Base-by-base conservation (phyloP, 768 basidiomycete species). In the Strobilomyces echinocephalus region DNA sequence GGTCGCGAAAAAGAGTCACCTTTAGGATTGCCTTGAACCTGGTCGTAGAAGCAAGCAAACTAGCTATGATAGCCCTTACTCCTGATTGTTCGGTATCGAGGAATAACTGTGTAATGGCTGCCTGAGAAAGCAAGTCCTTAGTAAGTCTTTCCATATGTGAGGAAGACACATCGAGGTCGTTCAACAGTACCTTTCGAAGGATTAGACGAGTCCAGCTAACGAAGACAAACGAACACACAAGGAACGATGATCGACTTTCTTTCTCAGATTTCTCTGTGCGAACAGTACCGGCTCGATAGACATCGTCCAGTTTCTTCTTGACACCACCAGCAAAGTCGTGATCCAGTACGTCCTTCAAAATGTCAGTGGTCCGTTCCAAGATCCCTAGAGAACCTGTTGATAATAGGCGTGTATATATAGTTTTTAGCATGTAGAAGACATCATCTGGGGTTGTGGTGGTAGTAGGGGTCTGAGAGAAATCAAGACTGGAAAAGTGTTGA, bases 351-450 rank as follows among this genome's bases (percentile, higher is more conserved):
- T 87, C 85, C 47, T 80, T 78, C 16, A 97, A 73, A 42, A 79
- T 81, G 14, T 79, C 77, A 3, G 85, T 72, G 49, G 84, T 84
- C 26, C 73, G 75, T 54, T 81, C 75, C 2, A 91, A 76, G 3
- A 79, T 80, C 6, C 68, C 64, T 4, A 83, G 57, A 3, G 87
- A 87, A 0, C 91, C 92, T 0, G 88, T 87, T 0, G 89, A 87
- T 16, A 97, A 66, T 31, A 93, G 71, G 11, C 97, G 82, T 18
- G 81, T 76, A 5, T 94, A 76, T 3, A 95, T 85, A 8, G 84
- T 77, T 69, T 97, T 97, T 54, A 98, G 75, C 53, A 99, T 87
- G 71, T 97, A 99, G 73, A 98, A 99, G 2, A 87, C 88, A 60
- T 98, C 97, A 68, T 99, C 97, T 0, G 91, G 91, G 0, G 83